Percentiles rank a stretch among this genome's conserved stretches.
Evolutionary conservation across 2,329 filamentous ascomycete species (phyloP).

Genomic region (Sarocladium brachiariae): DNA sequence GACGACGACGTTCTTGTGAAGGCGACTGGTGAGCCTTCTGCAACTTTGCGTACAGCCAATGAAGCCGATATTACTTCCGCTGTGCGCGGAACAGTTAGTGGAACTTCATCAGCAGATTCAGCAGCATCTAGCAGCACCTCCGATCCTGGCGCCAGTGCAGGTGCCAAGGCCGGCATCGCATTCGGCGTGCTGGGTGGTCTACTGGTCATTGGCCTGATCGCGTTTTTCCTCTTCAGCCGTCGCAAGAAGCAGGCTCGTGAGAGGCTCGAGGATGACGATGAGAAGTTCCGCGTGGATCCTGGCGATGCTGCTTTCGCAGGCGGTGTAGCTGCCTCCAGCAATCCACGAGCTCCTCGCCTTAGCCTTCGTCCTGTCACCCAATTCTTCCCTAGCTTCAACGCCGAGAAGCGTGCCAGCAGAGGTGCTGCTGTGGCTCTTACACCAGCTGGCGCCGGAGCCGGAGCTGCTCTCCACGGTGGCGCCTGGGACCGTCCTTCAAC

Average conservation of each 20-base stretch:
- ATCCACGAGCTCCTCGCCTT: conserved; percentile 62
- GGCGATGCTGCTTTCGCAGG: conserved; percentile 22
- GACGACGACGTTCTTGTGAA: background rate
- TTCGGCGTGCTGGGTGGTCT: conserved; percentile 72
- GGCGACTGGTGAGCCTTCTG: background rate
- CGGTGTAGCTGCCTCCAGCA: conserved; percentile 16
- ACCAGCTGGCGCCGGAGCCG: conserved; percentile 13
- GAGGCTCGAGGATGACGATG: conserved; percentile 46
- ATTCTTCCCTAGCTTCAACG: conserved; percentile 62
- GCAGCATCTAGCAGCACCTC: background rate
- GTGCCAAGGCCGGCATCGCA: conserved; percentile 71
- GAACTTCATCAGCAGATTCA: background rate
- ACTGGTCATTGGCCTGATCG: conserved; percentile 56
- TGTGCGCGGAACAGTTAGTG: background rate
- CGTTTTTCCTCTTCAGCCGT: conserved; percentile 64
- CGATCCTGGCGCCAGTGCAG: conserved; percentile 24
- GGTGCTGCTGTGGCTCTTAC: conserved; percentile 34
- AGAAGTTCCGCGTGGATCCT: conserved; percentile 41
- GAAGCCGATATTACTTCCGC: conserved; percentile 15
- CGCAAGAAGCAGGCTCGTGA: conserved; percentile 60
- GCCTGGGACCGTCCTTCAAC: conserved; percentile 42
- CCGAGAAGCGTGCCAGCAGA: conserved; percentile 45
- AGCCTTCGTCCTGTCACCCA: conserved; percentile 80
- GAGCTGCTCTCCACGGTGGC: conserved; percentile 11
- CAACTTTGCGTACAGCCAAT: conserved; percentile 8